Base-by-base conservation (phyloP, 345 rosid genomes). In the Hibiscus syriacus region DNA sequence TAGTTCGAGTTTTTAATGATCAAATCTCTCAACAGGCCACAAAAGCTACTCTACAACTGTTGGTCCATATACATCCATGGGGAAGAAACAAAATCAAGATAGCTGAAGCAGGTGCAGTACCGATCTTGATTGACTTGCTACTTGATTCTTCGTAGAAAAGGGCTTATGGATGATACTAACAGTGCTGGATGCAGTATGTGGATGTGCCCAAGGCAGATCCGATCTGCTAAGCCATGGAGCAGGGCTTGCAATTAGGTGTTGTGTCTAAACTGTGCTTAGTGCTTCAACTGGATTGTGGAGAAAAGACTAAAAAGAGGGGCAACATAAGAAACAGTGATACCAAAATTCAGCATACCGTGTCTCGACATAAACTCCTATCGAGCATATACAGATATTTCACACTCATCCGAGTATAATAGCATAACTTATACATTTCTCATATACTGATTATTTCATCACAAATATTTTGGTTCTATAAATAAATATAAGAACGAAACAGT, bases 161-260 rank as follows among this genome's bases (percentile, higher is more conserved):
- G 70, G 50, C 65, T n/a, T 74, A 66, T 17, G 95, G 72, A 80
- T 87, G 80, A 75, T 73, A 4, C 68, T 91, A 52, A 75, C 74
- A 26, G 82, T 78, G 49, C 72, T 90, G 56, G 98, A 90, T 72
- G 46, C 74, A 48, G 55, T 87, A 49, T 92, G 96, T 68, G 79
- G 71, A 70, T 82, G 85, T 50, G 96, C 98, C 0, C 92, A 90
- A 56, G 98, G 98, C 73, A 70, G 98, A 58, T 86, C 89, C 12
- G 85, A 83, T 74, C 78, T 90, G 49, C 60, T 92, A 54, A 72
- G 60, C 25, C 96, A 92, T 19, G 82, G 82, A 3, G 88, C 88
- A 2, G 91, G 90, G 61, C 39, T 92, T 6, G 96, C 95, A 0
- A 83, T 86, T 0, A 22, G 92, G 95, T 4, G 91, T 81, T 30